These are phyloP conservation scores for Trichosporon coremiiforme DNA, from an alignment of 1,284 basidiomycete genomes.

Conservation along the genomic window DNA sequence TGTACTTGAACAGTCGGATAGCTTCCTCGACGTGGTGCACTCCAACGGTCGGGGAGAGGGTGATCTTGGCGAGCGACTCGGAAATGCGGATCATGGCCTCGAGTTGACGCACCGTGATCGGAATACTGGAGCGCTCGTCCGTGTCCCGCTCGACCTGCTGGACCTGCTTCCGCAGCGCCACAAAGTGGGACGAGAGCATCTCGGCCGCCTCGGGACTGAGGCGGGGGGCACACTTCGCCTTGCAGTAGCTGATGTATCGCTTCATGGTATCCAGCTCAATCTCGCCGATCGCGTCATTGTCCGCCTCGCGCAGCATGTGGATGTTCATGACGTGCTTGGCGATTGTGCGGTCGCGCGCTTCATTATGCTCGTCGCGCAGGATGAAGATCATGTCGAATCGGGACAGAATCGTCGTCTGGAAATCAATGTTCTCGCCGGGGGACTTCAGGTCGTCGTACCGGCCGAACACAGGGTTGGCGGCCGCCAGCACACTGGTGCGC, in stretches of 20 bases:
- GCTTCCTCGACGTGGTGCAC: constrained; percentile 97
- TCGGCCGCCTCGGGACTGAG: constrained; percentile 91
- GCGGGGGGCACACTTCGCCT: constrained; percentile 95
- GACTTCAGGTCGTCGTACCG: constrained; percentile 96
- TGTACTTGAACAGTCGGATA: constrained; percentile 96
- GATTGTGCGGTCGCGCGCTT: constrained; percentile 89
- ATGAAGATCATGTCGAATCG: constrained; percentile 99
- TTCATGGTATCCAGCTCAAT: constrained; percentile 99
- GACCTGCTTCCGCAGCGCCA: constrained; percentile 88
- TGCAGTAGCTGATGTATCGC: constrained; percentile 93
- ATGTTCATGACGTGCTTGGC: constrained; percentile 99
- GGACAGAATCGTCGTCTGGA: constrained; percentile 94
- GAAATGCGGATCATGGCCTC: constrained; percentile 99
- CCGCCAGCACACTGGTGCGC: constrained; percentile 92
- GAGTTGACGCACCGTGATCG: constrained; percentile 96
- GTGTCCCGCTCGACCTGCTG: constrained; percentile 96
- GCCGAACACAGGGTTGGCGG: constrained; percentile 98
- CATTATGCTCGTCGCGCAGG: constrained; percentile 97
- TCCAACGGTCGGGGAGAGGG: constrained; percentile 79
- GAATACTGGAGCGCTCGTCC: constrained; percentile 95
- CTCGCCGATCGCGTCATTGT: constrained; percentile 77
- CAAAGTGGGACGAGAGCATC: constrained; percentile 97
- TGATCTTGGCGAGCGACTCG: constrained; percentile 93
- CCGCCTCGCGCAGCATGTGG: constrained; percentile 87
- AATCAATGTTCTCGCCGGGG: constrained; percentile 69